phyloP scores from a whole-genome alignment of 176 grass and related monocot species.

The Avena eriantha region DNA sequence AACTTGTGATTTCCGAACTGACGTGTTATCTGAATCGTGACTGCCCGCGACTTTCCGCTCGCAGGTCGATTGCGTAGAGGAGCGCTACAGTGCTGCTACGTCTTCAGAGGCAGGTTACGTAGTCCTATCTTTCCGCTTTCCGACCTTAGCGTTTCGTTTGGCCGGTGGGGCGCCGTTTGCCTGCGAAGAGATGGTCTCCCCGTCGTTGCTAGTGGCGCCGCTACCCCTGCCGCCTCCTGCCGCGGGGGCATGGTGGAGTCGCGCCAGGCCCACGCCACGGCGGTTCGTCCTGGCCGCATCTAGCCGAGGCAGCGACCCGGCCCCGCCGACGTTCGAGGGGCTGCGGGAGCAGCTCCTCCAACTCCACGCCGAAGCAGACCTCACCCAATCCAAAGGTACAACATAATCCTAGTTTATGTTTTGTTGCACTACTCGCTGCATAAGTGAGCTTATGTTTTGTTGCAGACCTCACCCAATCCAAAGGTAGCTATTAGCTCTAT shows the following conservation, averaged over 20 bases:
- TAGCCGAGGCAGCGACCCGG: background rate
- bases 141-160: background rate
- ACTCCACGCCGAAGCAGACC: constrained; percentile 76
- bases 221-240: background rate
- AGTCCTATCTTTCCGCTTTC: fast-evolving
- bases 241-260: constrained; percentile 7
- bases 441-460: too few relatives aligned
- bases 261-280: constrained; percentile 1
- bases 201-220: constrained; percentile 27
- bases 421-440: too few relatives aligned
- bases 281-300: constrained; percentile 34
- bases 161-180: background rate
- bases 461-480: too few relatives aligned
- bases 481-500: too few relatives aligned
- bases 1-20: background rate
- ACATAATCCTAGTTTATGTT: background rate
- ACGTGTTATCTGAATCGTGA: background rate
- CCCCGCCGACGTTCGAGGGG: constrained; percentile 36
- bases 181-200: constrained; percentile 45
- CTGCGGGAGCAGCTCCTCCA: constrained; percentile 80
- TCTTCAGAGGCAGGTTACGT: background rate
- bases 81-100: fast-evolving
- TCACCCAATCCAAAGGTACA: constrained; percentile 80
- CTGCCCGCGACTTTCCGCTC: too few relatives aligned
- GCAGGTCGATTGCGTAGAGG: background rate